Evolutionary conservation across 2,329 filamentous ascomycete species (phyloP).

Genomic region (Talaromyces funiculosus): DNA sequence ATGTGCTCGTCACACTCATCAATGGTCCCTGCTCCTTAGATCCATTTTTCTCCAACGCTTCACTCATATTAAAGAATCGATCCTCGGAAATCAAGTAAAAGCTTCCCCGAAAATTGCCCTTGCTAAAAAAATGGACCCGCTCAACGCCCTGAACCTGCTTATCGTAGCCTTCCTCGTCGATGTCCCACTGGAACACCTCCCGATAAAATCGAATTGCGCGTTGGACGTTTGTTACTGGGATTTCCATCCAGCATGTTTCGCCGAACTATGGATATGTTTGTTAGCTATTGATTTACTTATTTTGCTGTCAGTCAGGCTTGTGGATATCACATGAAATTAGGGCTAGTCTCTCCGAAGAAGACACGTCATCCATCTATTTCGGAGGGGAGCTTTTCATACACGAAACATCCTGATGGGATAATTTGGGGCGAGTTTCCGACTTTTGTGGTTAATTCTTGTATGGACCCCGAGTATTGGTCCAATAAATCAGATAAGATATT

Average conservation of each 20-base stretch:
- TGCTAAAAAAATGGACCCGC: constrained; percentile 4
- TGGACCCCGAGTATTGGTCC: not conserved
- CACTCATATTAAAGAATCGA: constrained; percentile 4
- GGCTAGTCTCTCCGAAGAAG: not conserved
- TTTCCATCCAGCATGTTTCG: constrained; percentile 10
- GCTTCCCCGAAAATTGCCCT: constrained; percentile 7
- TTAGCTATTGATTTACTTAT: not conserved
- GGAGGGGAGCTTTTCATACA: not conserved
- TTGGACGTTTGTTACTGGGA: constrained; percentile 1
- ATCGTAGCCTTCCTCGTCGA: constrained; percentile 5
- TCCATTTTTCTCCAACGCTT: not conserved
- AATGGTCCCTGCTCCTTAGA: not conserved
- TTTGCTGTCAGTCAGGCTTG: not conserved
- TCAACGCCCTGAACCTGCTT: not conserved
- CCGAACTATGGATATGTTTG: not conserved
- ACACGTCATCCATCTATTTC: not conserved
- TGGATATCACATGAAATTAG: too few species aligned
- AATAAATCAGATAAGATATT: not conserved
- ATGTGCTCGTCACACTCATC: not conserved
- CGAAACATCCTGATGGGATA: not conserved
- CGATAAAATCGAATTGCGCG: constrained; percentile 9
- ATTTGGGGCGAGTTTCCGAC: too few species aligned
- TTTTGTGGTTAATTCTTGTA: not conserved
- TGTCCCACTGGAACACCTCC: constrained; percentile 2
- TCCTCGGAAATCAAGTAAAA: not conserved